Evolutionary conservation across 306 rosid species (phyloP).

Genomic region (Canavalia gladiata): DNA sequence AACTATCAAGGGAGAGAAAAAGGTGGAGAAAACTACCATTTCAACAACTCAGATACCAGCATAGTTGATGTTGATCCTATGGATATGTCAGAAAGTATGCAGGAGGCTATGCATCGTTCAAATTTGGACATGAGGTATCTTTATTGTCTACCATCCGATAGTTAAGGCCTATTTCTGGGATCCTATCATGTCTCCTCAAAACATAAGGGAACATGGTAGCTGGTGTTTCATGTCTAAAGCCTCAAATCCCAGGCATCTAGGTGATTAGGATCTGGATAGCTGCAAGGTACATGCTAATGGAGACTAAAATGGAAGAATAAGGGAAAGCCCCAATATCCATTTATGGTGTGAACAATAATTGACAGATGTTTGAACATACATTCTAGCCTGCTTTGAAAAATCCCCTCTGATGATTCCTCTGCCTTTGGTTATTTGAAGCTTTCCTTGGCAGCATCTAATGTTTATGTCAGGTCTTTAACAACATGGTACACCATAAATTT

Average conservation of each 20-base stretch:
- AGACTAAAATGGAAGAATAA: slow-evolving; percentile 13
- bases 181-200: slow-evolving; percentile 28
- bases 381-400: background rate
- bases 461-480: slow-evolving; percentile 32
- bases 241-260: background rate
- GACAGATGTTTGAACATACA: slow-evolving; percentile 17
- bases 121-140: slow-evolving; percentile 91
- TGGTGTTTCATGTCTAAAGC: slow-evolving; percentile 23
- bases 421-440: slow-evolving; percentile 32
- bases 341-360: slow-evolving; percentile 19
- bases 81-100: slow-evolving; percentile 99
- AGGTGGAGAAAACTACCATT: slow-evolving; percentile 62
- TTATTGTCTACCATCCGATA: slow-evolving; percentile 11
- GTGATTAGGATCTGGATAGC: slow-evolving; percentile 22
- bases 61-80: slow-evolving; percentile 79
- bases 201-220: slow-evolving; percentile 25
- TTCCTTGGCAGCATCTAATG: slow-evolving; percentile 10
- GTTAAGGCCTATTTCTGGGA: slow-evolving; percentile 14
- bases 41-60: slow-evolving; percentile 53
- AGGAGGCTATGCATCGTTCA: slow-evolving; percentile 99
- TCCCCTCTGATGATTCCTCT: slow-evolving; percentile 28
- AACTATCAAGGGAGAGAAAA: slow-evolving; percentile 71
- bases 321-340: slow-evolving; percentile 18
- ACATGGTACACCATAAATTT: slow-evolving; percentile 19
- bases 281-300: slow-evolving; percentile 20